Evolutionary conservation across 176 grass and related monocot genomes (phyloP).

Genomic region (Oryza brachyantha): DNA sequence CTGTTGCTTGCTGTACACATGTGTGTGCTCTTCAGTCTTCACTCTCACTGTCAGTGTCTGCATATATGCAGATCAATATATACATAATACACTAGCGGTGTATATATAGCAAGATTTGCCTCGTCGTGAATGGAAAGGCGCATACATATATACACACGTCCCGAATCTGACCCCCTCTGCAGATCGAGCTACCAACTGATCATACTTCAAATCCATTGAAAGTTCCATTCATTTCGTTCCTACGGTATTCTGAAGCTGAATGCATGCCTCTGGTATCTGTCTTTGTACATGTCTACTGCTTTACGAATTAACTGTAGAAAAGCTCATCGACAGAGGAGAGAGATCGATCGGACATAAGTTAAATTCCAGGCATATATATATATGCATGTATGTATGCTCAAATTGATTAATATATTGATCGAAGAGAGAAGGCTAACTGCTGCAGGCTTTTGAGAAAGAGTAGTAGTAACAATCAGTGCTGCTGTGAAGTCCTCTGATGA

Average conservation of each 20-base stretch:
- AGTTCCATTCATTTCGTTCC: background rate
- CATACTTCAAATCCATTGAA: background rate
- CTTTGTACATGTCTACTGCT: background rate
- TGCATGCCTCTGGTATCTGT: too few relatives aligned
- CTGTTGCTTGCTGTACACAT: too few relatives aligned
- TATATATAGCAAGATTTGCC: background rate
- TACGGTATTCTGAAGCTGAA: background rate
- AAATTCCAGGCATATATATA: too few relatives aligned
- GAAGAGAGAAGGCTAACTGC: background rate
- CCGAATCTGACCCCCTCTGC: background rate
- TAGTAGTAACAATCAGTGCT: constrained; percentile 40
- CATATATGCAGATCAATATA: too few relatives aligned
- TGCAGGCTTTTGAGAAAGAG: constrained; percentile 12
- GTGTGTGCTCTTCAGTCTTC: too few relatives aligned
- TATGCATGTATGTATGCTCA: too few relatives aligned
- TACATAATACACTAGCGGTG: too few relatives aligned
- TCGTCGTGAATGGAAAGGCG: constrained; percentile 11
- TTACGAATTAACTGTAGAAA: background rate
- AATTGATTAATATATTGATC: too few relatives aligned
- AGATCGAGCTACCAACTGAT: background rate
- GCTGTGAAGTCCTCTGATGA: background rate
- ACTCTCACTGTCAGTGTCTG: too few relatives aligned
- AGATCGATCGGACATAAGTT: too few relatives aligned
- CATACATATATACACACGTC: background rate
- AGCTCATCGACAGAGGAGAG: background rate